These are phyloP conservation scores for Cutaneotrichosporon arboriforme DNA, from an alignment of 1,284 basidiomycete species.

Conservation along the genomic window DNA sequence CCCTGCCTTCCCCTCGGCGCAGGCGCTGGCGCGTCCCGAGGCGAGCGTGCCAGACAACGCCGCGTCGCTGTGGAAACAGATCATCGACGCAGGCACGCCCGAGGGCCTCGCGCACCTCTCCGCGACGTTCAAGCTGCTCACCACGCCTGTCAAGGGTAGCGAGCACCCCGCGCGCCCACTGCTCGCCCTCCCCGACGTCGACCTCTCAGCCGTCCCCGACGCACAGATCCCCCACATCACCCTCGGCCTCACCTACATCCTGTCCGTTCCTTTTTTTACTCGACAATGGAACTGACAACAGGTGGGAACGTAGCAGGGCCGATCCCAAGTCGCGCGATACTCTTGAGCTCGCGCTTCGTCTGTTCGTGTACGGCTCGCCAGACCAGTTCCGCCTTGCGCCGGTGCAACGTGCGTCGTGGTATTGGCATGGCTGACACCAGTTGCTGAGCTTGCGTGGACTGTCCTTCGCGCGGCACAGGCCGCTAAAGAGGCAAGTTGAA, in stretches of 20 bases:
- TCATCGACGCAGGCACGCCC: background rate
- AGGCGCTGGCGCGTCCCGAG: background rate
- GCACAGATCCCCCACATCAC: constrained; percentile 16
- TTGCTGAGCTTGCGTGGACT: constrained; percentile 27
- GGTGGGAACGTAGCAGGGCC: background rate
- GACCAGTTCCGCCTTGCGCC: constrained; percentile 11
- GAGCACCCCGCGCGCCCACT: background rate
- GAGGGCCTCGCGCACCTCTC: background rate
- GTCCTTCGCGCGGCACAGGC: constrained; percentile 30
- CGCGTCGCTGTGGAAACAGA: background rate
- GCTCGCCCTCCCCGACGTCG: background rate
- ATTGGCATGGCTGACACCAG: constrained; percentile 13
- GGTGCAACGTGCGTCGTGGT: background rate
- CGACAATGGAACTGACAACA: background rate
- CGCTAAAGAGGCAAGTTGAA: constrained; percentile 14
- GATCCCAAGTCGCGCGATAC: background rate
- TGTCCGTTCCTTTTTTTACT: too few relatives aligned
- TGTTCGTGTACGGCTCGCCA: constrained; percentile 13
- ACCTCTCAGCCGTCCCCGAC: constrained; percentile 16
- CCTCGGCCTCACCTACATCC: constrained; percentile 28
- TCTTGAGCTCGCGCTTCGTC: constrained; percentile 12
- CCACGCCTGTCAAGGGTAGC: background rate
- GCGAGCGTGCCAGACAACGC: background rate
- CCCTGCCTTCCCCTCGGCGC: background rate
- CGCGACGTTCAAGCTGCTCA: background rate